These are phyloP conservation scores for Sicyos baderoa DNA, from an alignment of 306 rosid genomes.

Conservation along the genomic window DNA sequence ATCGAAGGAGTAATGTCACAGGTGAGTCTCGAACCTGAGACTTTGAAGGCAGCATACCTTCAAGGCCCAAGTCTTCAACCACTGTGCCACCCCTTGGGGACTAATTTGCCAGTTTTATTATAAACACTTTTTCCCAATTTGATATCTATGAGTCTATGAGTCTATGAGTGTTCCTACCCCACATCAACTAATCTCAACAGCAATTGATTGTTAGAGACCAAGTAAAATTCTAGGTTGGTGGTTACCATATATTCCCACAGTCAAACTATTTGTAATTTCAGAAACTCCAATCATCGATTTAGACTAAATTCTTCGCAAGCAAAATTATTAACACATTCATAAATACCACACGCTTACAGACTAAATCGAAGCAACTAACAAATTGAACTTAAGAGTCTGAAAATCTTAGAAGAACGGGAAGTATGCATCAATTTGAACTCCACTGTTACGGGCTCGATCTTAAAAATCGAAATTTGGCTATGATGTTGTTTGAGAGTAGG, in stretches of 20 bases:
- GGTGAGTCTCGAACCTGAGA: too few relatives aligned
- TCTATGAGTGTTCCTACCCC: background rate
- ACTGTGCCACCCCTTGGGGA: too few relatives aligned
- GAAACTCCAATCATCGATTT: background rate
- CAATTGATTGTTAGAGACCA: background rate
- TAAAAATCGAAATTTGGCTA: too few relatives aligned
- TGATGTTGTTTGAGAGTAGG: too few relatives aligned
- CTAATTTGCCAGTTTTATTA: background rate
- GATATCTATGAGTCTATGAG: background rate
- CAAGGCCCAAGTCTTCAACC: too few relatives aligned
- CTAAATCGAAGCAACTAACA: slow-evolving; percentile 7
- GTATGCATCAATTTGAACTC: too few relatives aligned
- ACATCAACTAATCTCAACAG: background rate
- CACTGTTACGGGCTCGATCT: too few relatives aligned
- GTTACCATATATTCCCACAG: too few relatives aligned
- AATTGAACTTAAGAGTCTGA: background rate
- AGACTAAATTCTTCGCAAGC: background rate
- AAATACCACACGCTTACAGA: background rate
- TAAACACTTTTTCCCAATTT: background rate
- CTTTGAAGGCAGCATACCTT: too few relatives aligned
- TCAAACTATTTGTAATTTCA: background rate
- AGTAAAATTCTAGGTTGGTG: background rate
- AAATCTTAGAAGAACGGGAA: too few relatives aligned
- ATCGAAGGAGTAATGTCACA: too few relatives aligned
- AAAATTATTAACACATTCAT: background rate